Base-by-base conservation (phyloP, 2,329 filamentous ascomycete species). In the Stachybotrys chlorohalonatus region DNA sequence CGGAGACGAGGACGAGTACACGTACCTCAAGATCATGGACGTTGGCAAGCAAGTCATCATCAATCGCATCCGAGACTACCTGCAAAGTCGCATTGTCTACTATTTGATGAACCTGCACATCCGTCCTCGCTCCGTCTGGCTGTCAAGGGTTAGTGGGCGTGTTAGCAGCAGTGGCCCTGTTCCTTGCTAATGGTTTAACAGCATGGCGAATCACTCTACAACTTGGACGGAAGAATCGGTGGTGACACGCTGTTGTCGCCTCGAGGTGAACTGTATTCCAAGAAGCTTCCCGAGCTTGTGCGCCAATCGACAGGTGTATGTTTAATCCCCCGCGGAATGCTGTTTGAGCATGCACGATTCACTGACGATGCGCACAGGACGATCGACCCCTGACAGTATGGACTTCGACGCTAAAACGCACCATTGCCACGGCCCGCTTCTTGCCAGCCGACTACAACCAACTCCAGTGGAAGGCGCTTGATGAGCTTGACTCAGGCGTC, bases 41-140 rank as follows among this genome's bases (percentile, higher is more conserved):
- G 90, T 97, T 11, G 92, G 94, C 56, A 90, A 90, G 62, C 90
- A 95, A 66, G 92, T 97, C 67, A 94, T 97, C 66, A 97, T 99
- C 81, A 99, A 97, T 74, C 86, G 89, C 67, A 96, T 99, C 66
- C 87, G 91, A 68, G 94, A 99, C 72, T 99, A 99, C 67, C 79
- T 99, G 31, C 94, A 96, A 70, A 96, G 90, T 70, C 86, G 94
- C 55, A 86, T 99, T 49, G 93, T 99, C 49, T 99, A 99, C 73
- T 99, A 96, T 69, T 83, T 97, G 56, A 96, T 97, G 86, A 99
- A 97, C 69, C 79, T 99, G 46, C 94, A 99, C 73, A 99, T 99
- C 70, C 93, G 93, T 60, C 93, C 93, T 16, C 84, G 94, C 55
- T 95, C 91, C 5, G 95, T 99, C 61, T 99, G 94, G 94, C 76